Percentiles rank a stretch among this genome's conserved stretches.
Evolutionary conservation across 2,329 filamentous ascomycete genomes (phyloP).

Genomic region (Cryphonectria parasitica): DNA sequence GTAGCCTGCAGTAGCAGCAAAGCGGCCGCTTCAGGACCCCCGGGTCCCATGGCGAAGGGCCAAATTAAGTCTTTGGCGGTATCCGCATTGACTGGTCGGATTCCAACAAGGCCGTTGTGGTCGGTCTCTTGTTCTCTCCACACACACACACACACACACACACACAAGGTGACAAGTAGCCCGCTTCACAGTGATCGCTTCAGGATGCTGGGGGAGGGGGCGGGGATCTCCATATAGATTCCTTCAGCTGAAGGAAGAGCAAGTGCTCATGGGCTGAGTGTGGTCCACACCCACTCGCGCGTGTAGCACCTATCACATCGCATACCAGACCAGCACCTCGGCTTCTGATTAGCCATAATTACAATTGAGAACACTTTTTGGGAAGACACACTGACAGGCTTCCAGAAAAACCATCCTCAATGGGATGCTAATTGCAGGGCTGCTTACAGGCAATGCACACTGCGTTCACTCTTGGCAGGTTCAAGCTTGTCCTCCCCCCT

Average conservation of each 20-base stretch:
- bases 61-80: conserved; percentile 2
- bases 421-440: not conserved
- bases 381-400: not conserved
- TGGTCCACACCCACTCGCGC: not conserved
- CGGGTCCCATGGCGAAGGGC: not conserved
- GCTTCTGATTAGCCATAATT: not conserved
- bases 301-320: not conserved
- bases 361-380: not conserved
- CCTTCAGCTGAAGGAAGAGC: conserved; percentile 1
- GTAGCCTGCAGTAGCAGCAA: conserved; percentile 19
- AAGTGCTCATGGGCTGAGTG: conserved; percentile 7
- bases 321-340: not conserved
- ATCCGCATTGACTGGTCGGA: not conserved
- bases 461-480: not conserved
- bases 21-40: conserved; percentile 8
- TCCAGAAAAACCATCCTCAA: not conserved
- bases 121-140: not conserved
- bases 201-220: not conserved
- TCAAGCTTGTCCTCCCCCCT: not conserved
- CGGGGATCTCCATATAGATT: not conserved
- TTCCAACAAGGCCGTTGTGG: not conserved
- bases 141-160: not conserved
- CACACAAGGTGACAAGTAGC: not conserved
- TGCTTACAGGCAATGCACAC: not conserved
- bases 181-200: not conserved